phyloP scores from a whole-genome alignment of 106 monocot genomes.

The Platanthera zijinensis region DNA sequence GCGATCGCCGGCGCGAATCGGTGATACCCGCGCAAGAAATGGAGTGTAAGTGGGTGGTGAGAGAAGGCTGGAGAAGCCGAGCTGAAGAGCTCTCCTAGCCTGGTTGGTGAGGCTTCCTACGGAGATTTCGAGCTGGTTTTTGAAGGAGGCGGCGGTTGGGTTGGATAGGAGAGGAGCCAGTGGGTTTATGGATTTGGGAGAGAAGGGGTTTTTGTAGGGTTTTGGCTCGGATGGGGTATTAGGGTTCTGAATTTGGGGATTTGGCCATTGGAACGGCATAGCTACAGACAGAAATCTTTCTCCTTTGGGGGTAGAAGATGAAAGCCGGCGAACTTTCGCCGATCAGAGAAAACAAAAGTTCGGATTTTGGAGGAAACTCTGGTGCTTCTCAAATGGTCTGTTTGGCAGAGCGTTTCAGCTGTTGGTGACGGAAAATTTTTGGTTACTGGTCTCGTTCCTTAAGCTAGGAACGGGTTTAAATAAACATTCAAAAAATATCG shows the following conservation, averaged over 20 bases:
- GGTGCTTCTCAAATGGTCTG: no score
- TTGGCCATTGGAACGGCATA: neutral
- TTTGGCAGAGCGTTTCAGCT: no score
- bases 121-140: neutral
- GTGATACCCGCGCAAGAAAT: conserved; percentile 16
- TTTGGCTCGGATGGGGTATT: neutral
- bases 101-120: neutral
- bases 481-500: no score
- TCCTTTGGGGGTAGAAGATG: neutral
- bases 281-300: neutral
- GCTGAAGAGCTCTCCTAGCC: neutral
- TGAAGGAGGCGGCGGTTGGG: neutral
- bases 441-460: no score
- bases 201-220: neutral
- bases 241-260: neutral
- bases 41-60: neutral
- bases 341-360: no score
- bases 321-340: no score
- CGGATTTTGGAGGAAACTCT: no score
- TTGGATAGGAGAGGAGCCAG: conserved; percentile 5
- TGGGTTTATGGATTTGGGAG: neutral
- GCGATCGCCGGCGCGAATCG: neutral
- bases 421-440: no score
- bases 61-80: neutral
- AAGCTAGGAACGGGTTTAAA: no score